Evolutionary conservation across 2,329 filamentous ascomycete species (phyloP).

Genomic region (Penicillium hesseltinei): DNA sequence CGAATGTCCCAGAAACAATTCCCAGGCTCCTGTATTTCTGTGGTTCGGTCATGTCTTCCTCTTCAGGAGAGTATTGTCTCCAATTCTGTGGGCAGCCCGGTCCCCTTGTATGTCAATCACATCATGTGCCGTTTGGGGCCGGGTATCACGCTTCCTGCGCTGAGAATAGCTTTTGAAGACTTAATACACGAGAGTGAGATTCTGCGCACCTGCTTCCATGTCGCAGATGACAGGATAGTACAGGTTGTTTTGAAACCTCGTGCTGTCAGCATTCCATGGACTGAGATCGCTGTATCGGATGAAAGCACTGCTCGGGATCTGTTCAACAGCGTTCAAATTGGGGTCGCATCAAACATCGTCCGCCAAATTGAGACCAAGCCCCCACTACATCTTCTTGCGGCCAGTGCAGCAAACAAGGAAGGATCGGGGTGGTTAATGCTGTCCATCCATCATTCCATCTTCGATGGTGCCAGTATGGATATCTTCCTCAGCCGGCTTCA

Average conservation of each 20-base stretch:
- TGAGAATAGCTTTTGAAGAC: constrained; percentile 1
- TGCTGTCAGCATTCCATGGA: neutral
- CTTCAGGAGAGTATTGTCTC: constrained; percentile 7
- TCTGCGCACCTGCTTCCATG: constrained; percentile 3
- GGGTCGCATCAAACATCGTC: neutral
- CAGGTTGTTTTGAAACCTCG: constrained; percentile 7
- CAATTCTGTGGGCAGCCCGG: neutral
- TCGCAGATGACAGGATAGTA: neutral
- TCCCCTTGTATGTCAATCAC: constrained; percentile 6
- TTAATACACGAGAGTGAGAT: constrained; percentile 3
- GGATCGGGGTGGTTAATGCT: constrained; percentile 10
- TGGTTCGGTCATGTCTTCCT: constrained; percentile 2
- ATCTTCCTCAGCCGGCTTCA: constrained; percentile 11
- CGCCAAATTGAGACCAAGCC: neutral
- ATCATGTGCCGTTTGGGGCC: constrained; percentile 5
- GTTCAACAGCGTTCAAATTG: neutral
- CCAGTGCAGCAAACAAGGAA: neutral
- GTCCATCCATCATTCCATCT: constrained; percentile 16
- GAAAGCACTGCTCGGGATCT: neutral
- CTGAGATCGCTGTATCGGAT: neutral
- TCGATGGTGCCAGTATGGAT: constrained; percentile 13
- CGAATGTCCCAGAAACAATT: neutral
- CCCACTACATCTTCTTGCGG: constrained; percentile 1
- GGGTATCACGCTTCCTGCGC: neutral
- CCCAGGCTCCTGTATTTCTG: neutral